These are phyloP conservation scores for Cladosporium sp. DNA, from an alignment of 2,329 filamentous ascomycete genomes.

Conservation along the genomic window DNA sequence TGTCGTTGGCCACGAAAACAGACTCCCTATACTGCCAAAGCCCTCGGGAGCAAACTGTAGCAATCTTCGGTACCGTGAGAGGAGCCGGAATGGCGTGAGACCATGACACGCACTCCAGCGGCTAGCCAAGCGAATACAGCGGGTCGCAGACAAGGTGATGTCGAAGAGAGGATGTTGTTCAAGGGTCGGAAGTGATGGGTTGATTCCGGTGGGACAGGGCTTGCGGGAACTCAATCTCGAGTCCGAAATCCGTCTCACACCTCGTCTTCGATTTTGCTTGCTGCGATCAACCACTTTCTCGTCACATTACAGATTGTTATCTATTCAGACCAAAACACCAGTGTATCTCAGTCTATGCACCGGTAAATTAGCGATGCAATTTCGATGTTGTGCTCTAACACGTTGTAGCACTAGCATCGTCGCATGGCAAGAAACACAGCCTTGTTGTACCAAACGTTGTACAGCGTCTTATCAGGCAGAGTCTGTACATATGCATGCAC, in stretches of 20 bases:
- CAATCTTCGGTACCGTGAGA: constrained; percentile 3
- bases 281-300: not conserved
- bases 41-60: not conserved
- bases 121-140: not conserved
- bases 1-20: not conserved
- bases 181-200: not conserved
- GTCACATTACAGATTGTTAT: not conserved
- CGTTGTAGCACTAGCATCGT: not conserved
- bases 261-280: no score
- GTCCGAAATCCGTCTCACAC: not conserved
- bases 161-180: constrained; percentile 5
- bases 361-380: not conserved
- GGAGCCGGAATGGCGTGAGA: constrained; percentile 10
- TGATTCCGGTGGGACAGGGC: constrained; percentile 5
- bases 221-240: constrained; percentile 10
- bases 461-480: not conserved
- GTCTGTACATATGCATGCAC: not conserved
- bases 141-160: constrained; percentile 2
- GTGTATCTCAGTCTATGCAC: not conserved
- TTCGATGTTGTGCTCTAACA: not conserved
- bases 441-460: not conserved
- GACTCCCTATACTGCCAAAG: not conserved
- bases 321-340: not conserved
- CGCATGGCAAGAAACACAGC: not conserved
- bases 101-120: constrained; percentile 15